These are phyloP conservation scores for Coniferiporia weirii DNA, from an alignment of 1,284 basidiomycete species.

Conservation along the genomic window DNA sequence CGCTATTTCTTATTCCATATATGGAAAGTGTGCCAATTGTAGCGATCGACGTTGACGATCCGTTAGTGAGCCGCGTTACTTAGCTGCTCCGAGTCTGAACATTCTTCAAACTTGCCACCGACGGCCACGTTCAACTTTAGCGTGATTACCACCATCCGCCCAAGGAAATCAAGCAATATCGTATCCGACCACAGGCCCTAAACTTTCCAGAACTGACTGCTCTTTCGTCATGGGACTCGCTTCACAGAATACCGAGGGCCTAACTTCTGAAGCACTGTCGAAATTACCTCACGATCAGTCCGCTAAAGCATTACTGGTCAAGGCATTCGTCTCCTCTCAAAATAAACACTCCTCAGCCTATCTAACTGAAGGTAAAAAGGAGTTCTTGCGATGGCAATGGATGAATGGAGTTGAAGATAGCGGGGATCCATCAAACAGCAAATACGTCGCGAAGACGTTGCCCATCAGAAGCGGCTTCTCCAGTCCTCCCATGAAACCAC, in stretches of 20 bases:
- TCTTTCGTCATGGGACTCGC: not conserved
- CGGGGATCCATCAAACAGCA: not conserved
- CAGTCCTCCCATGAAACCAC: constrained; percentile 20
- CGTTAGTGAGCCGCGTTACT: too few species aligned
- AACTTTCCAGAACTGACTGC: too few species aligned
- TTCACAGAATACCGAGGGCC: not conserved
- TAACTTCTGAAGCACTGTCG: not conserved
- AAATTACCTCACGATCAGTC: not conserved
- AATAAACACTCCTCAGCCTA: constrained; percentile 11
- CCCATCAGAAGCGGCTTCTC: constrained; percentile 13
- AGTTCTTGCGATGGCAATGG: constrained; percentile 5
- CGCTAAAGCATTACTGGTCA: constrained; percentile 8
- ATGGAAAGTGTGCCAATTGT: too few species aligned
- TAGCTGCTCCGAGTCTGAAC: too few species aligned
- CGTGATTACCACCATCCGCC: too few species aligned
- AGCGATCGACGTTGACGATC: not conserved
- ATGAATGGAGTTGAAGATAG: not conserved
- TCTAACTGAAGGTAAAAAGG: constrained; percentile 16
- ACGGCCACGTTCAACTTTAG: too few species aligned
- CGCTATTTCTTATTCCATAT: too few species aligned
- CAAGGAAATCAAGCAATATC: too few species aligned
- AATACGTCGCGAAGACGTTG: not conserved
- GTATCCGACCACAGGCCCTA: too few species aligned
- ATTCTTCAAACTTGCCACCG: too few species aligned
- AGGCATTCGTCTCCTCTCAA: constrained; percentile 20